Percentiles rank a stretch among this genome's conserved stretches.
Evolutionary conservation across 1,284 basidiomycete species (phyloP).

Genomic region (Anthracocystis panici-leucophaei): DNA sequence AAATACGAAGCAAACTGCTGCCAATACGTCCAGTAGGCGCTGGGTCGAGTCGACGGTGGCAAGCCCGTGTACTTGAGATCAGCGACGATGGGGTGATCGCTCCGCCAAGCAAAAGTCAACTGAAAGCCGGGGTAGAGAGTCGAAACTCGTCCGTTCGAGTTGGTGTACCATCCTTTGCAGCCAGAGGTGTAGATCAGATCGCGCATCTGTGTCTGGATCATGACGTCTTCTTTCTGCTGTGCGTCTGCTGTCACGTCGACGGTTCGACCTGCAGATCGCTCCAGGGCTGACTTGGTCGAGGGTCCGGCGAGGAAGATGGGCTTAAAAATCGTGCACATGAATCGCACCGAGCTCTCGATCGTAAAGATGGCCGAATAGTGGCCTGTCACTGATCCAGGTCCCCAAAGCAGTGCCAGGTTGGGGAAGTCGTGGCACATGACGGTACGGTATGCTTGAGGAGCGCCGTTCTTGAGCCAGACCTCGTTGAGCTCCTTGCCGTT

Average conservation of each 20-base stretch:
- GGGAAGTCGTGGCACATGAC: conserved; percentile 52
- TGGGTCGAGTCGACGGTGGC: not conserved
- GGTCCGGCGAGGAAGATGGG: conserved; percentile 30
- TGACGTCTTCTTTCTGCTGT: conserved; percentile 41
- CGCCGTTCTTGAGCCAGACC: conserved; percentile 38
- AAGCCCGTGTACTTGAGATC: conserved; percentile 27
- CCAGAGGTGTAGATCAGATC: conserved; percentile 42
- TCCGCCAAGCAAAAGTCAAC: conserved; percentile 31
- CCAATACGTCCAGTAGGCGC: conserved; percentile 19
- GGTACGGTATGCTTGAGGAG: conserved; percentile 45
- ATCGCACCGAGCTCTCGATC: conserved; percentile 31
- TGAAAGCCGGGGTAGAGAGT: conserved; percentile 40
- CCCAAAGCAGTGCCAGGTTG: conserved; percentile 54
- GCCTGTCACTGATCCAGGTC: conserved; percentile 53
- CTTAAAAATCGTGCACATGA: conserved; percentile 24
- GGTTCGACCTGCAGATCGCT: conserved; percentile 17
- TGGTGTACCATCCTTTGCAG: conserved; percentile 49
- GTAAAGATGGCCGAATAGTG: conserved; percentile 45
- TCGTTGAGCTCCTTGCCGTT: conserved; percentile 39
- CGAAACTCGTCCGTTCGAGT: conserved; percentile 28
- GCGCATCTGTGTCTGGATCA: conserved; percentile 38
- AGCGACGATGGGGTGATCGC: conserved; percentile 26
- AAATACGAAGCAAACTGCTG: conserved; percentile 28
- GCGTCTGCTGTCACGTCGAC: conserved; percentile 33
- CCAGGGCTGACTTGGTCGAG: not conserved